Conservation (phyloP, 371 early-diverging fungal genomes). For the Basidiobolus meristosporus region DNA sequence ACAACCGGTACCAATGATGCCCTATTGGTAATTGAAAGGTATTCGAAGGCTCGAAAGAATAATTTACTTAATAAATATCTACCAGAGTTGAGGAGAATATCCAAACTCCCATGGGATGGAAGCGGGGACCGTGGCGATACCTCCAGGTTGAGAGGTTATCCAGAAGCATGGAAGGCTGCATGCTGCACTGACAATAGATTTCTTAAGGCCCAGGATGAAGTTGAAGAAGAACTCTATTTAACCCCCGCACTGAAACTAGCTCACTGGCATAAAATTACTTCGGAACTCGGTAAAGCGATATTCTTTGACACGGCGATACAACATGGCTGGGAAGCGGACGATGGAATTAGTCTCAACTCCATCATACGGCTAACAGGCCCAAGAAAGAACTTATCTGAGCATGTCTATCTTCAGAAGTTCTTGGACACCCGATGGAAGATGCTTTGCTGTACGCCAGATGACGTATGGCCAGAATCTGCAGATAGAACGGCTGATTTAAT, state of each 20-base stretch:
- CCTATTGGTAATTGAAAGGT: too few relatives aligned
- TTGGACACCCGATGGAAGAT: neutral
- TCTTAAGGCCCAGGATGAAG: constrained; percentile 8
- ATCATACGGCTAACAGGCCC: neutral
- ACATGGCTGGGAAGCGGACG: constrained; percentile 8
- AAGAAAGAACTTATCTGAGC: too few relatives aligned
- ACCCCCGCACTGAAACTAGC: constrained; percentile 8
- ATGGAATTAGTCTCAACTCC: constrained; percentile 3
- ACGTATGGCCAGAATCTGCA: neutral
- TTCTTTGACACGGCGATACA: constrained; percentile 16
- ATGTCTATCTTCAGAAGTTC: neutral
- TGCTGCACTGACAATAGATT: too few relatives aligned
- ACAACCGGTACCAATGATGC: too few relatives aligned
- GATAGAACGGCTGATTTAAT: neutral
- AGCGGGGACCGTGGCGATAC: too few relatives aligned
- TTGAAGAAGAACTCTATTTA: constrained; percentile 11
- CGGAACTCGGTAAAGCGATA: constrained; percentile 9
- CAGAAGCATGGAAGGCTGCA: too few relatives aligned
- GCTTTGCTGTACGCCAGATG: neutral
- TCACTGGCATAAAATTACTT: constrained; percentile 5
- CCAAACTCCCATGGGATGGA: too few relatives aligned
- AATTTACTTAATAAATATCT: too few relatives aligned
- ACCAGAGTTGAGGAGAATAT: too few relatives aligned
- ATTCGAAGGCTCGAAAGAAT: too few relatives aligned
- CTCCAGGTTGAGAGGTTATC: too few relatives aligned